Percentiles rank a stretch among this genome's conserved stretches.
Conservation (phyloP, 2,329 filamentous ascomycete species). For the Cercospora sesami region DNA sequence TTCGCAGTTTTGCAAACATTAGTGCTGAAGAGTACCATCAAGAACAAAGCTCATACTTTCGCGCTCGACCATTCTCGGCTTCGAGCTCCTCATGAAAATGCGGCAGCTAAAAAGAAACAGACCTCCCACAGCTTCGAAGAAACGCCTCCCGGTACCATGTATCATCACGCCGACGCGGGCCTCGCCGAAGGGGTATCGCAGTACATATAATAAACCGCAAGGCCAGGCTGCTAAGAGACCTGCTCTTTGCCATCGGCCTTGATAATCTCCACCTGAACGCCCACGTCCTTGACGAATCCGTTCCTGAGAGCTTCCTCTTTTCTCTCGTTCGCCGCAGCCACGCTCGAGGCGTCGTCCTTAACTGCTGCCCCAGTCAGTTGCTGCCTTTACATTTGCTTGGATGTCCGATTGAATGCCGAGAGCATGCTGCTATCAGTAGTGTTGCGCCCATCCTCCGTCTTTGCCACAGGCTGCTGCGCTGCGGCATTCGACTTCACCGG, state of each 20-base stretch:
- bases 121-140: slow-evolving; percentile 17
- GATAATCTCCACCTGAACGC: slow-evolving; percentile 36
- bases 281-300: slow-evolving; percentile 33
- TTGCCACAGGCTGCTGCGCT: slow-evolving; percentile 31
- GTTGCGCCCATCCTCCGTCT: slow-evolving; percentile 40
- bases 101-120: slow-evolving; percentile 13
- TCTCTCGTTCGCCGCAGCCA: slow-evolving; percentile 29
- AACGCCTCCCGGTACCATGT: slow-evolving; percentile 17
- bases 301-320: slow-evolving; percentile 29
- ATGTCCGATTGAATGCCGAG: slow-evolving; percentile 31
- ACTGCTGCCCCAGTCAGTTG: slow-evolving; percentile 36
- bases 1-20: slow-evolving; percentile 11
- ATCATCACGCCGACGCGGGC: slow-evolving; percentile 14
- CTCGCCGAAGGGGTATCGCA: slow-evolving; percentile 22
- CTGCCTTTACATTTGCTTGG: slow-evolving; percentile 22
- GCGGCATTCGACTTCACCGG: slow-evolving; percentile 33
- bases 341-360: slow-evolving; percentile 25
- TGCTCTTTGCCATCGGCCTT: slow-evolving; percentile 28
- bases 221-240: slow-evolving; percentile 25
- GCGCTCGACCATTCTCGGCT: background rate
- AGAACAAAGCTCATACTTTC: slow-evolving; percentile 7
- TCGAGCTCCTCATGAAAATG: background rate
- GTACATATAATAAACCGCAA: slow-evolving; percentile 11
- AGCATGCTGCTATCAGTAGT: slow-evolving; percentile 37
- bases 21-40: slow-evolving; percentile 11